phyloP scores from a whole-genome alignment of 495 filamentous ascomycete genomes.

The Penicillium riverlandense region DNA sequence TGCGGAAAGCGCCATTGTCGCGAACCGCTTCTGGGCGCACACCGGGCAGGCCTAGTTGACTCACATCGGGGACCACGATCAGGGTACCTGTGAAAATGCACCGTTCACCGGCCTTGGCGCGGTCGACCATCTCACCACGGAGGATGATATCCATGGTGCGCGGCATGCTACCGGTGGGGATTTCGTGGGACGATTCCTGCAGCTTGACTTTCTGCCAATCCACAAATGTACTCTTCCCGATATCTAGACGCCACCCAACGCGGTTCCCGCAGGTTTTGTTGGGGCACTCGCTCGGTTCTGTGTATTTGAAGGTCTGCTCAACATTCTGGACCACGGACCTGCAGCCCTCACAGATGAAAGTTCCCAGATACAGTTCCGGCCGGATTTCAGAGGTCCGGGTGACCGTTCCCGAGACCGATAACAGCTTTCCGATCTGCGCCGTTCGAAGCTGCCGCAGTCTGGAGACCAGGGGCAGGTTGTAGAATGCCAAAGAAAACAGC shows the following conservation, averaged over 20 bases:
- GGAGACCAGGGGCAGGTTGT: constrained; percentile 92
- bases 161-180: constrained; percentile 97
- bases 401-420: constrained; percentile 93
- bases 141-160: constrained; percentile 96
- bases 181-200: constrained; percentile 96
- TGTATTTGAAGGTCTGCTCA: constrained; percentile 97
- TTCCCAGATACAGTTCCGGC: constrained; percentile 85
- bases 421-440: constrained; percentile 81
- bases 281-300: constrained; percentile 91
- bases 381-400: constrained; percentile 95
- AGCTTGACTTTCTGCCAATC: constrained; percentile 99
- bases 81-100: constrained; percentile 95
- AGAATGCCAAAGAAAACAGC: constrained; percentile 89
- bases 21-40: constrained; percentile 77
- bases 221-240: constrained; percentile 93
- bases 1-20: constrained; percentile 69
- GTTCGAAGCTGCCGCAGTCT: constrained; percentile 84
- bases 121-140: constrained; percentile 96
- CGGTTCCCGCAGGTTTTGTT: constrained; percentile 89
- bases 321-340: constrained; percentile 75
- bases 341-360: constrained; percentile 87
- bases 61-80: constrained; percentile 96
- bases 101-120: constrained; percentile 94
- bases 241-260: constrained; percentile 85
- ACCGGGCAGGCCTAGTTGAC: constrained; percentile 86